Percentiles rank a stretch among this genome's conserved stretches.
These are phyloP conservation scores for Agrostemma githago DNA, from an alignment of 148 eudicot species.

Conservation along the genomic window DNA sequence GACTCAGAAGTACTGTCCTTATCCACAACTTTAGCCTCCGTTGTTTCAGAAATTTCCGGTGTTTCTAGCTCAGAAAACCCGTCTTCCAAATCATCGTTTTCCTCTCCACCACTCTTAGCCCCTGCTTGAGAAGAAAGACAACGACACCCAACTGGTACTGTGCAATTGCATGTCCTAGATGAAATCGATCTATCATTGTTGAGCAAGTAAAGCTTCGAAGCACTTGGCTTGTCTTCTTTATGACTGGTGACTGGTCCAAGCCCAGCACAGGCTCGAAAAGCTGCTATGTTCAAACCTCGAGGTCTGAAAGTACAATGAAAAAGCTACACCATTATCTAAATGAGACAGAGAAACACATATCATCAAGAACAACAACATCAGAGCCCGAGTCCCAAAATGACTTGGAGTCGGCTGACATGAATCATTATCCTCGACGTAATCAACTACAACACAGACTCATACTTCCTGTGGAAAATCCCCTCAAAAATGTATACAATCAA, in stretches of 20 bases:
- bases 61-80: slow-evolving; percentile 85
- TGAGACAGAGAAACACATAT: too few species aligned
- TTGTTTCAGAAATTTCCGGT: slow-evolving; percentile 28
- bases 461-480: too few species aligned
- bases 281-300: slow-evolving; percentile 25
- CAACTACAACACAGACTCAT: too few species aligned
- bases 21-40: slow-evolving; percentile 12
- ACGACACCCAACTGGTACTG: slow-evolving; percentile 21
- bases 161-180: slow-evolving; percentile 25
- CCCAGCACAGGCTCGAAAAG: slow-evolving; percentile 37
- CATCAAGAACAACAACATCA: background rate
- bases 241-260: slow-evolving; percentile 31
- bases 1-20: slow-evolving; percentile 26
- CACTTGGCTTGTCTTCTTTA: slow-evolving; percentile 27
- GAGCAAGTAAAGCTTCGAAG: slow-evolving; percentile 16
- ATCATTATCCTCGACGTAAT: too few species aligned
- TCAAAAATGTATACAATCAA: too few species aligned
- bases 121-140: slow-evolving; percentile 52
- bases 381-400: too few species aligned
- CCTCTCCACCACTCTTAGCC: slow-evolving; percentile 49
- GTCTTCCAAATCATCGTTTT: slow-evolving; percentile 63
- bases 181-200: slow-evolving; percentile 21
- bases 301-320: slow-evolving; percentile 12
- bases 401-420: too few species aligned
- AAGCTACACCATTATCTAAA: background rate